Evolutionary conservation across 192 early-diverging fungal genomes (phyloP), one percentile per base, ranked within the genome.

Genomic region (Coemansia sp.): DNA sequence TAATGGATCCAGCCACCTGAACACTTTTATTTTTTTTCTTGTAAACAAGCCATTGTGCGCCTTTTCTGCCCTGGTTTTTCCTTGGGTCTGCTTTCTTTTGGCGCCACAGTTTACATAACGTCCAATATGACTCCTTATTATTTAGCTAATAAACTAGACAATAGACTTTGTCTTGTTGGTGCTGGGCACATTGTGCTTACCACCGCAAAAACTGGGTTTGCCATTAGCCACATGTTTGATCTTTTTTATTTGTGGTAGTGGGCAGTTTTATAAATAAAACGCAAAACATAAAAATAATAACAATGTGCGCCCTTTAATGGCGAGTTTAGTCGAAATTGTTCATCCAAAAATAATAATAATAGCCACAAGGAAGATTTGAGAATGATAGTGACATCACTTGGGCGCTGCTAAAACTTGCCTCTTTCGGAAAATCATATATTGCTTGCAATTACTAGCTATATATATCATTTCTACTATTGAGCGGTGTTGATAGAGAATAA

Each of bases 31-130:
- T 55, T 25, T 29, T 29, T 14, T 27, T 25, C 27, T 31, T 55
- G 10, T 29, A 55, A 29, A 29, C 51, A 29, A 55, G 51, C 11
- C 23, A 29, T n/a, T 29, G 23, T 55, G 23, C 4, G 11, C 25
- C 23, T 5, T 29, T 27, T 42, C 34, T 29, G 27, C 51, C 25
- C 51, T 29, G 51, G 12, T 55, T 55, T 53, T 29, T 55, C 12
- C 51, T 29, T 27, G 51, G 23, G 51, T 4, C 42, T 55, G 45
- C 45, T 15, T 21, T 51, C 11, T 29, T 29, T 29, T 55, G 25
- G 23, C 51, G 25, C 51, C 23, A 55, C 51, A 55, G 51, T 29
- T 55, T 55, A 29, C 25, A 55, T 55, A 55, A 55, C 51, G 5
- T 0, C 25, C 25, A 55, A 4, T 55, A 29, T 15, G 14, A 29